Evolutionary conservation across 1,284 basidiomycete species (phyloP).

Genomic region (Peniophora sp.): DNA sequence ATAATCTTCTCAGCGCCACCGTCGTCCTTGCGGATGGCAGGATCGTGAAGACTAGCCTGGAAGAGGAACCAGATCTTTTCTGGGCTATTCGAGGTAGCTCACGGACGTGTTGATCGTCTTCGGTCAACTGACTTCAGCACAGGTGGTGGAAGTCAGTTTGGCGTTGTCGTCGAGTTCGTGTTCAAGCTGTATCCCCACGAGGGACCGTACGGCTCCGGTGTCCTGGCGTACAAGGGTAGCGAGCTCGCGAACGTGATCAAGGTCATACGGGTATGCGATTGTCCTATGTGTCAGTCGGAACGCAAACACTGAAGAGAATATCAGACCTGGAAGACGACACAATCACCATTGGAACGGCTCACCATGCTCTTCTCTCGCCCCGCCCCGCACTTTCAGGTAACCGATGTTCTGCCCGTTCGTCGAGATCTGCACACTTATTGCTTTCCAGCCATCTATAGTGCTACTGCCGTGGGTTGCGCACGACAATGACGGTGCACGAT

Average conservation of each 20-base stretch:
- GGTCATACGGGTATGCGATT: constrained; percentile 8
- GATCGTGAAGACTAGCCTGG: constrained; percentile 20
- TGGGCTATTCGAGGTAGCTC: constrained; percentile 25
- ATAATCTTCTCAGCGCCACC: constrained; percentile 27
- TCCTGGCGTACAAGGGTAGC: constrained; percentile 11
- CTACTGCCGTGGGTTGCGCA: constrained; percentile 17
- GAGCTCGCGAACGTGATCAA: constrained; percentile 10
- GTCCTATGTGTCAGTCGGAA: neutral
- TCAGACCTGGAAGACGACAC: constrained; percentile 11
- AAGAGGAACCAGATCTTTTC: constrained; percentile 27
- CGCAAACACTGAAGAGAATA: neutral
- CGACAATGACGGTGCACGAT: constrained; percentile 18
- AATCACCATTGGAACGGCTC: constrained; percentile 9
- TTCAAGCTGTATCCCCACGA: constrained; percentile 22
- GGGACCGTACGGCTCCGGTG: constrained; percentile 16
- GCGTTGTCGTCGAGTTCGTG: constrained; percentile 36
- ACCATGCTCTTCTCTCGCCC: constrained; percentile 15
- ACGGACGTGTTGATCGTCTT: neutral
- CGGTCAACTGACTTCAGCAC: constrained; percentile 1
- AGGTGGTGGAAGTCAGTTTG: constrained; percentile 40
- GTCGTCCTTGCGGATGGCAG: constrained; percentile 29
- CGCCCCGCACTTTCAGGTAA: constrained; percentile 16
- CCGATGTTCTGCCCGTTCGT: neutral
- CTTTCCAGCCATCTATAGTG: constrained; percentile 15
- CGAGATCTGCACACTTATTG: neutral